phyloP scores from a whole-genome alignment of 148 eudicot species.

The Selenicereus undatus region DNA sequence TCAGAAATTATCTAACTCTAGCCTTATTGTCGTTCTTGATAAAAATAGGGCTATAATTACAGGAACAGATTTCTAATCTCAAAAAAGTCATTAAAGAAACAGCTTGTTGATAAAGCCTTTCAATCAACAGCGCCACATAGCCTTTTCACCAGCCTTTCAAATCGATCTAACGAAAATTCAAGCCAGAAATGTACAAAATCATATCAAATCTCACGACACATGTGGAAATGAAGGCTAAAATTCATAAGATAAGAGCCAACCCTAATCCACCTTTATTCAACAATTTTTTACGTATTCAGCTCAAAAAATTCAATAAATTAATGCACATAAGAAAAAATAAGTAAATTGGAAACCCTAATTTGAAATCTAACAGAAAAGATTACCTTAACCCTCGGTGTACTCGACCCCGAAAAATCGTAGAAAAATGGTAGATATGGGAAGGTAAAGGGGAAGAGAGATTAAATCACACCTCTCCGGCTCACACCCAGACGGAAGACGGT shows the following conservation, averaged over 20 bases:
- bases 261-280: not conserved
- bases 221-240: not conserved
- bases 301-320: not conserved
- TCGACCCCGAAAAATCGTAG: not conserved
- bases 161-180: not conserved
- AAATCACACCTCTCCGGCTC: conserved; percentile 1
- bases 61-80: not conserved
- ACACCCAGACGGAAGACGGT: not conserved
- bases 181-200: not conserved
- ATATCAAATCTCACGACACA: not conserved
- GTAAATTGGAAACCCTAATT: not conserved
- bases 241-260: not conserved
- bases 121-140: not conserved
- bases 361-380: not conserved
- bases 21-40: not conserved
- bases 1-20: not conserved
- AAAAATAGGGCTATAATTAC: not conserved
- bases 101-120: not conserved
- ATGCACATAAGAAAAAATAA: not conserved
- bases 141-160: not conserved
- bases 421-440: not conserved
- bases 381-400: not conserved
- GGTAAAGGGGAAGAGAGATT: not conserved
- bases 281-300: not conserved
- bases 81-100: not conserved